These are phyloP conservation scores for Fusarium pseudonygamai DNA, from an alignment of 2,329 filamentous ascomycete genomes.

Conservation along the genomic window DNA sequence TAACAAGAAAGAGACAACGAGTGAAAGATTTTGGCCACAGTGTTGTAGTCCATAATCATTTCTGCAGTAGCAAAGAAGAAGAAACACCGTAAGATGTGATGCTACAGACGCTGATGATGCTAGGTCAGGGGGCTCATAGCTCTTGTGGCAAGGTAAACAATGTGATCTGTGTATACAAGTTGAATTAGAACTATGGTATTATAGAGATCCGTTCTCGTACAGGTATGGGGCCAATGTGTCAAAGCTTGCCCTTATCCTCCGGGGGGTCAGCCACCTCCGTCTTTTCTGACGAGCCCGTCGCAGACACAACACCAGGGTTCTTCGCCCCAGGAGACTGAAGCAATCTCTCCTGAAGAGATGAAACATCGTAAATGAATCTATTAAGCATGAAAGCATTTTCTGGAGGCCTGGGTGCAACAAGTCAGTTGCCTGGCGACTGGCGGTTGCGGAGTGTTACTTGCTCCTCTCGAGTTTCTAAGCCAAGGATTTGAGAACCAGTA, in stretches of 20 bases:
- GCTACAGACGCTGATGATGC: not conserved
- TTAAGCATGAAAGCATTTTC: not conserved
- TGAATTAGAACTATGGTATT: not conserved
- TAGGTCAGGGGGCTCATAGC: too few relatives aligned
- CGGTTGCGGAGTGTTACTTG: not conserved
- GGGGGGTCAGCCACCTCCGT: too few relatives aligned
- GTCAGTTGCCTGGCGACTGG: not conserved
- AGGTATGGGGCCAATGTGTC: not conserved
- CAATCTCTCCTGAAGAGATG: slow-evolving; percentile 17
- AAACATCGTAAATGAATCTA: slow-evolving; percentile 17
- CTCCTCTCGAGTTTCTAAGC: not conserved
- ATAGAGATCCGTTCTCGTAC: not conserved
- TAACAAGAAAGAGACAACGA: not conserved
- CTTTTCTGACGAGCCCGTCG: not conserved
- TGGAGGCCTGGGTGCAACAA: not conserved
- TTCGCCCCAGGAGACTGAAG: not conserved
- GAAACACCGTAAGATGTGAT: not conserved
- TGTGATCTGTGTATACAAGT: not conserved
- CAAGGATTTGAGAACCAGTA: rapidly evolving
- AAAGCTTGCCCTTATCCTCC: not conserved
- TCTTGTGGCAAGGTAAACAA: not conserved
- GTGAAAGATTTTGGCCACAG: too few relatives aligned
- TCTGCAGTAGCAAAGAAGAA: not conserved
- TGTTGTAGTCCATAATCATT: not conserved
- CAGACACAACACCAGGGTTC: rapidly evolving